These are phyloP conservation scores for Fusarium sp. DNA, from an alignment of 2,329 filamentous ascomycete genomes.

Conservation along the genomic window DNA sequence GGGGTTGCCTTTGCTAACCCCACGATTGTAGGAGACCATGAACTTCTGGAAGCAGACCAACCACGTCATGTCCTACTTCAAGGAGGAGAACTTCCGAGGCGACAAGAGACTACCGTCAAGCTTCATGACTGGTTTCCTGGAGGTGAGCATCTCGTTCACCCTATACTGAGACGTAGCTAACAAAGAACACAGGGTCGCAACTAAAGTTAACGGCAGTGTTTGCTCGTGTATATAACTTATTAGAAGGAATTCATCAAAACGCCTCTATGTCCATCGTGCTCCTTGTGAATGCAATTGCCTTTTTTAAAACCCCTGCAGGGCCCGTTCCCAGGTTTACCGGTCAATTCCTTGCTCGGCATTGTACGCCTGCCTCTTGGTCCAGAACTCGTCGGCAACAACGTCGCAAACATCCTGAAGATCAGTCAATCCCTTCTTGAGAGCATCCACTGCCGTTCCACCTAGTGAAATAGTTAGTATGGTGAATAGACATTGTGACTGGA, in stretches of 20 bases:
- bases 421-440: conserved; percentile 88
- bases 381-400: conserved; percentile 92
- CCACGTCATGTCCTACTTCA: conserved; percentile 97
- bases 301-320: conserved; percentile 17
- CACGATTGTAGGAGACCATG: conserved; percentile 82
- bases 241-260: conserved; percentile 50
- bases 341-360: conserved; percentile 51
- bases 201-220: conserved; percentile 53
- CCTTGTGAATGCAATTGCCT: conserved; percentile 38
- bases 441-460: conserved; percentile 87
- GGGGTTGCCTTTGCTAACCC: conserved; percentile 22
- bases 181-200: conserved; percentile 64
- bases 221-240: conserved; percentile 53
- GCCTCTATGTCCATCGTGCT: conserved; percentile 47
- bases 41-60: conserved; percentile 99
- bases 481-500: neutral
- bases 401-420: conserved; percentile 95
- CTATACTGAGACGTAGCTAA: conserved; percentile 27
- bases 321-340: conserved; percentile 39
- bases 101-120: conserved; percentile 82
- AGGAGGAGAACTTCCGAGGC: conserved; percentile 83
- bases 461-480: conserved; percentile 24
- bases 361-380: conserved; percentile 61
- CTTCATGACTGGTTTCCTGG: conserved; percentile 95
- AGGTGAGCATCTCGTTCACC: conserved; percentile 69